Evolutionary conservation across 441 rosid genomes (phyloP).

Genomic region (Gossypium schwendimanii): DNA sequence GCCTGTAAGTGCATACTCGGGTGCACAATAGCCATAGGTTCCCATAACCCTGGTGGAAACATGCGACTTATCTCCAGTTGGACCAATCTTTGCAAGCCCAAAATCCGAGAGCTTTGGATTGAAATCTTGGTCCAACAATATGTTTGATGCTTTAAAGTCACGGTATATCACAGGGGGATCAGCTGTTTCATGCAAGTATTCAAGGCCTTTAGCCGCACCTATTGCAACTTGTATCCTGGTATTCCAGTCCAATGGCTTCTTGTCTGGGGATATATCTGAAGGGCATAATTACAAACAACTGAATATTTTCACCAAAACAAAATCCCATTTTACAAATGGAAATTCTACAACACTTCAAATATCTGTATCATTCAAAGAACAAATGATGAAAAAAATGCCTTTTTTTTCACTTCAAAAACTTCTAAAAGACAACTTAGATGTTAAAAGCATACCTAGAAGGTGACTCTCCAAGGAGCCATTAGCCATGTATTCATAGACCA

Average conservation of each 20-base stretch:
- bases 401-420: background rate
- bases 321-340: background rate
- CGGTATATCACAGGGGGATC: conserved; percentile 89
- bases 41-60: conserved; percentile 99
- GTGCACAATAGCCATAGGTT: conserved; percentile 90
- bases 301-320: background rate
- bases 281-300: background rate
- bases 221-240: conserved; percentile 75
- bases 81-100: conserved; percentile 92
- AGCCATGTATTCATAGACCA: conserved; percentile 65
- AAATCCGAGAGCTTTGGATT: conserved; percentile 91
- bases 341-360: background rate
- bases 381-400: background rate
- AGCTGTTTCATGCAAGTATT: conserved; percentile 81
- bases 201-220: conserved; percentile 92
- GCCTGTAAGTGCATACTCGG: conserved; percentile 84
- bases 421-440: background rate
- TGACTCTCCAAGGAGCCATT: conserved; percentile 59
- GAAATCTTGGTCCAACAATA: conserved; percentile 62
- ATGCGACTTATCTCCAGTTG: conserved; percentile 70
- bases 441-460: conserved; percentile 48
- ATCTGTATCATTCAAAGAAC: background rate
- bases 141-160: conserved; percentile 85
- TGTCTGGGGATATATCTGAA: conserved; percentile 43
- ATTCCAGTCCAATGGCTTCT: conserved; percentile 70